Evolutionary conservation across 2,329 filamentous ascomycete genomes (phyloP).

Genomic region (Xylariaceae sp.): DNA sequence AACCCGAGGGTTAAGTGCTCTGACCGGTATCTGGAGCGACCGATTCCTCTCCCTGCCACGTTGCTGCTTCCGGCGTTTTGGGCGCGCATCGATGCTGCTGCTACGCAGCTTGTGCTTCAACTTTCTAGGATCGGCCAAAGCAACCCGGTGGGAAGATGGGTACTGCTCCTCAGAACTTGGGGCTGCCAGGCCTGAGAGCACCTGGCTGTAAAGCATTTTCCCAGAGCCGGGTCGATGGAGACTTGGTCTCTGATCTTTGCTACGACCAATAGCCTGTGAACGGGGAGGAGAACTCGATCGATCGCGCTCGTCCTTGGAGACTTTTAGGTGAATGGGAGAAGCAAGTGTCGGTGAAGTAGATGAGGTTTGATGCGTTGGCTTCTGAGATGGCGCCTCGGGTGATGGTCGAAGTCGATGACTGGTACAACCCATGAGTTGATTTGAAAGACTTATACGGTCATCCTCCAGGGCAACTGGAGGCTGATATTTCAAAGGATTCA

Average conservation of each 20-base stretch:
- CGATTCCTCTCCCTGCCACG: slow-evolving; percentile 10
- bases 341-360: not conserved
- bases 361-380: not conserved
- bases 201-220: not conserved
- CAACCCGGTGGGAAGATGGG: not conserved
- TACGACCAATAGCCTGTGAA: not conserved
- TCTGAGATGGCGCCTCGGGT: not conserved
- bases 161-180: not conserved
- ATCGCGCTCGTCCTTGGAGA: not conserved
- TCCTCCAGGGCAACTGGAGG: too few relatives aligned
- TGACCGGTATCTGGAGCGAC: not conserved
- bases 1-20: slow-evolving; percentile 18
- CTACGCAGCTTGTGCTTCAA: not conserved
- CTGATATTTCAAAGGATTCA: too few relatives aligned
- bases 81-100: not conserved
- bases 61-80: not conserved
- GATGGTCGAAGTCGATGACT: too few relatives aligned
- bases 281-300: not conserved
- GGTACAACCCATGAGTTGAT: too few relatives aligned
- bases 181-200: not conserved
- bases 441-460: too few relatives aligned
- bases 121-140: not conserved
- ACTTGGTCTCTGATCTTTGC: not conserved
- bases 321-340: not conserved
- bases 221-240: not conserved